Evolutionary conservation across 2,329 filamentous ascomycete genomes (phyloP).

Genomic region (Akanthomyces lecanii): DNA sequence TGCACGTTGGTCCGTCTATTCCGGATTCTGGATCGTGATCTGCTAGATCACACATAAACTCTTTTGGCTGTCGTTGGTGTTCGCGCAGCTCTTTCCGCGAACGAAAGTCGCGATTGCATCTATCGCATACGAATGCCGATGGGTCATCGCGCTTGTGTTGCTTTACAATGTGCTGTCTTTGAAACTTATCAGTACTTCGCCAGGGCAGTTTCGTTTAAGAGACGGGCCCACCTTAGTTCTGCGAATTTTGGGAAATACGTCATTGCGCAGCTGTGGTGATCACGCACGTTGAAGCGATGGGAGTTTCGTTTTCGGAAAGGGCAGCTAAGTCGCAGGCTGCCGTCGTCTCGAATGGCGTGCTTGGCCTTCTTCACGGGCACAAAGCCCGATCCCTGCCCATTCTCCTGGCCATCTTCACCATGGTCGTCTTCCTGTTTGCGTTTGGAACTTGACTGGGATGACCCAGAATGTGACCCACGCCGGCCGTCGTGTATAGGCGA

Average conservation of each 20-base stretch:
- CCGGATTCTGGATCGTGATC: conserved; percentile 38
- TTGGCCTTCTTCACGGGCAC: conserved; percentile 28
- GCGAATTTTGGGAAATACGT: conserved; percentile 40
- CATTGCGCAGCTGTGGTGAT: conserved; percentile 42
- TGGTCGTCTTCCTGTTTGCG: conserved; percentile 27
- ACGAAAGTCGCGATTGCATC: conserved; percentile 37
- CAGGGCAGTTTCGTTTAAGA: no score
- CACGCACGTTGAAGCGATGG: conserved; percentile 41
- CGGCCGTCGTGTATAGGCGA: not conserved
- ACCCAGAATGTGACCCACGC: not conserved
- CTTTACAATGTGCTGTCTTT: conserved; percentile 40
- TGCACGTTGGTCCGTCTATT: conserved; percentile 37
- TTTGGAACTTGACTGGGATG: conserved; percentile 10
- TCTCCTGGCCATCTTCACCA: conserved; percentile 33
- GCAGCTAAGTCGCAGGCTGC: conserved; percentile 38
- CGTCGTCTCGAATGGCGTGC: conserved; percentile 33
- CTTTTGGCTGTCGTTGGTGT: conserved; percentile 37
- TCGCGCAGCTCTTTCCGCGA: conserved; percentile 37
- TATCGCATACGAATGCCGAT: conserved; percentile 37
- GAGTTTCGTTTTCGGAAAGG: conserved; percentile 44
- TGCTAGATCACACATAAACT: conserved; percentile 39
- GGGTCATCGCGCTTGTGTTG: conserved; percentile 40
- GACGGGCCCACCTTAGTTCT: conserved; percentile 32
- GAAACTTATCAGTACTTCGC: conserved; percentile 12
- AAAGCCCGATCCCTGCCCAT: conserved; percentile 27